phyloP scores from a whole-genome alignment of 1,284 basidiomycete genomes.

The Fomitopsis betulina region DNA sequence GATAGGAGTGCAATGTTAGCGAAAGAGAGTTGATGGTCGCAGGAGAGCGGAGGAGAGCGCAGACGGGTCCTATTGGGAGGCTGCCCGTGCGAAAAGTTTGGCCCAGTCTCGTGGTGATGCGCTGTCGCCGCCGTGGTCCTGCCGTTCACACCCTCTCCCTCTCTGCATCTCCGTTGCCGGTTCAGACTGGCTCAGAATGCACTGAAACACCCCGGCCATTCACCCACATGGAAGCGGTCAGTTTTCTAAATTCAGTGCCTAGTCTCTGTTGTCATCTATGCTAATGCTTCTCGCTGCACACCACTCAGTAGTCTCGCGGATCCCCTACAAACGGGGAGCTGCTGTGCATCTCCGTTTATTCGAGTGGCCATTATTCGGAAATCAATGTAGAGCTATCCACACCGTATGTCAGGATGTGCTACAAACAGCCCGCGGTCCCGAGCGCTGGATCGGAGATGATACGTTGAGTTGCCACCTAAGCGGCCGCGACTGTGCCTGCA shows the following conservation, averaged over 20 bases:
- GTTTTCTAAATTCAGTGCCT: neutral
- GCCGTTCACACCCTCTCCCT: neutral
- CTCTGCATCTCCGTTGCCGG: neutral
- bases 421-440: conserved; percentile 4
- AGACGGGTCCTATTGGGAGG: neutral
- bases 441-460: conserved; percentile 7
- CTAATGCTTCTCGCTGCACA: neutral
- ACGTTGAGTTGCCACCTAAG: neutral
- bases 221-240: neutral
- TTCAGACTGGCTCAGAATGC: neutral
- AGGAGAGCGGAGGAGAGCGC: neutral
- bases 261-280: neutral
- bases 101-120: neutral
- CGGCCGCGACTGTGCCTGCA: conserved; percentile 3
- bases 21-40: neutral
- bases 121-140: neutral
- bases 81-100: neutral
- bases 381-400: neutral
- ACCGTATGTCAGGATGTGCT: neutral
- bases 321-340: neutral
- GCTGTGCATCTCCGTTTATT: neutral
- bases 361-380: neutral
- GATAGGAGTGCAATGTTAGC: neutral
- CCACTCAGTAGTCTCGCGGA: neutral
- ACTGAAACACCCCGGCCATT: neutral